These are phyloP conservation scores for Cladophialophora psammophila DNA, from an alignment of 2,329 filamentous ascomycete genomes.

Conservation along the genomic window DNA sequence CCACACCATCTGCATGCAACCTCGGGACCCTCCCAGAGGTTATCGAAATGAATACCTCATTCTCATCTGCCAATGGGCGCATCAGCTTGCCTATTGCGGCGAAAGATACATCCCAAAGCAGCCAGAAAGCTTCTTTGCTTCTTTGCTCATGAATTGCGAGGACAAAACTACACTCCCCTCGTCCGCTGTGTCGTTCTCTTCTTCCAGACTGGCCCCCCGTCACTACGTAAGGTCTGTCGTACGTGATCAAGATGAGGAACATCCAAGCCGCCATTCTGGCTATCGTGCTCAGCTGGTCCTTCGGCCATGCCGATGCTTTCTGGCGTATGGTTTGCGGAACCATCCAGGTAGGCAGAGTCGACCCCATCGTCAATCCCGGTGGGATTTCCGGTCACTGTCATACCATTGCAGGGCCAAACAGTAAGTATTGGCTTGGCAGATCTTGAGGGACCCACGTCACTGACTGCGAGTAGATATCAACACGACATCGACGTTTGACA, in stretches of 20 bases:
- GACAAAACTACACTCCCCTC: conserved; percentile 20
- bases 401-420: conserved; percentile 75
- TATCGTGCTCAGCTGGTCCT: conserved; percentile 31
- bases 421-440: conserved; percentile 59
- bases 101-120: conserved; percentile 23
- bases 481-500: conserved; percentile 61
- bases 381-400: conserved; percentile 71
- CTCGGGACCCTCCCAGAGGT: conserved; percentile 10
- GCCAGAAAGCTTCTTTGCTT: conserved; percentile 25
- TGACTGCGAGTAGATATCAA: conserved; percentile 59
- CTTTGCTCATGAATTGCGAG: conserved; percentile 8
- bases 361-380: conserved; percentile 75
- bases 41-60: background rate
- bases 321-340: conserved; percentile 86
- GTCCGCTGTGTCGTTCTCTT: conserved; percentile 9
- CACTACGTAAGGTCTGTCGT: conserved; percentile 17
- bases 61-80: background rate
- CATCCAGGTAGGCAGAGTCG: conserved; percentile 73
- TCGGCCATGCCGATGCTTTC: conserved; percentile 66
- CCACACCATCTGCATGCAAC: conserved; percentile 19
- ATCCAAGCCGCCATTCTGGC: conserved; percentile 30
- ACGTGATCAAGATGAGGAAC: conserved; percentile 31
- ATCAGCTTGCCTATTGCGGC: conserved; percentile 25
- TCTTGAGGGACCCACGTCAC: background rate
- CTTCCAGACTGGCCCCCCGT: conserved; percentile 26